These are phyloP conservation scores for Sarocladium brachiariae DNA, from an alignment of 2,329 filamentous ascomycete species.

Conservation along the genomic window DNA sequence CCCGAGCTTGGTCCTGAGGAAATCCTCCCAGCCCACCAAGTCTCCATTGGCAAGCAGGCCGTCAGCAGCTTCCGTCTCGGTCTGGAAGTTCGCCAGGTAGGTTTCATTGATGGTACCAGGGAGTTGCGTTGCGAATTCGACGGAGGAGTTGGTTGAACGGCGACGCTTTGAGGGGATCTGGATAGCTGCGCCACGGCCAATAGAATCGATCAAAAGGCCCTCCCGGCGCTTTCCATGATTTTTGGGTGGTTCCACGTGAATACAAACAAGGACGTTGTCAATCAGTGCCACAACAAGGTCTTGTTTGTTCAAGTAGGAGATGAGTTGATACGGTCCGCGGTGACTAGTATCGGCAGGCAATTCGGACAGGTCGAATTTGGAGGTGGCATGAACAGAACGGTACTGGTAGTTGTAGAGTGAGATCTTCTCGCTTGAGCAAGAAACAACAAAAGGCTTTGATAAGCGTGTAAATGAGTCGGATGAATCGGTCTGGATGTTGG, in stretches of 20 bases:
- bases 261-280: constrained; percentile 57
- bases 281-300: constrained; percentile 59
- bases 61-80: constrained; percentile 41
- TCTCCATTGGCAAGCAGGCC: constrained; percentile 38
- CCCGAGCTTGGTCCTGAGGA: constrained; percentile 43
- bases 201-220: constrained; percentile 65
- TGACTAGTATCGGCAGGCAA: constrained; percentile 29
- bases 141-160: constrained; percentile 23
- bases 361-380: constrained; percentile 37
- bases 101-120: constrained; percentile 44
- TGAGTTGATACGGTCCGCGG: constrained; percentile 35
- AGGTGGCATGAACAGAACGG: constrained; percentile 49
- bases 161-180: constrained; percentile 28
- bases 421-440: constrained; percentile 49
- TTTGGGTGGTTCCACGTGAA: constrained; percentile 61
- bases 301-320: constrained; percentile 58
- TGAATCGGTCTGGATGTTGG: constrained; percentile 42
- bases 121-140: constrained; percentile 29
- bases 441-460: constrained; percentile 59
- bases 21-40: constrained; percentile 40
- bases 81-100: constrained; percentile 39
- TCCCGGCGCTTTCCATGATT: constrained; percentile 48
- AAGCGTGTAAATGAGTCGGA: constrained; percentile 59
- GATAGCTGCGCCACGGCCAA: constrained; percentile 54
- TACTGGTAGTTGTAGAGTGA: constrained; percentile 65